phyloP scores from a whole-genome alignment of 2,329 filamentous ascomycete genomes.

The Macrophomina pseudophaseolina region DNA sequence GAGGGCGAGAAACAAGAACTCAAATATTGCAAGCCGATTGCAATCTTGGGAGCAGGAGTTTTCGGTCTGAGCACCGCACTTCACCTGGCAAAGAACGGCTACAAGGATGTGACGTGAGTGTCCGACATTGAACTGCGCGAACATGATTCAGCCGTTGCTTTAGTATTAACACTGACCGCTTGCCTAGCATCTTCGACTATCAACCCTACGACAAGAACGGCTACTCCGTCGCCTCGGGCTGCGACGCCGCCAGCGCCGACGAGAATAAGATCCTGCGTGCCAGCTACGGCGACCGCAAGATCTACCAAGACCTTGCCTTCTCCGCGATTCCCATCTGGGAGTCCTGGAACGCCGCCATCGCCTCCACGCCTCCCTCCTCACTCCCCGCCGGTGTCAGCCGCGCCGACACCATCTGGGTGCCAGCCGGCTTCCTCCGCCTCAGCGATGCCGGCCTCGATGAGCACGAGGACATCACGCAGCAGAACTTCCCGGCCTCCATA shows the following conservation, averaged over 20 bases:
- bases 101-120: conserved; percentile 26
- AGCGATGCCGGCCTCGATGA: conserved; percentile 29
- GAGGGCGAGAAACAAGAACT: conserved; percentile 24
- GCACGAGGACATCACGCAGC: conserved; percentile 33
- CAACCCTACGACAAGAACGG: conserved; percentile 25
- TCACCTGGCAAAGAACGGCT: conserved; percentile 43
- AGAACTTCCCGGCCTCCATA: conserved; percentile 33
- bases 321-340: conserved; percentile 24
- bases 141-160: no score
- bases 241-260: conserved; percentile 27
- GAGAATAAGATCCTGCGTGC: conserved; percentile 65
- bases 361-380: neutral
- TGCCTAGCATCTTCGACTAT: conserved; percentile 18
- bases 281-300: conserved; percentile 58
- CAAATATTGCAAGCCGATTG: conserved; percentile 22
- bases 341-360: conserved; percentile 21
- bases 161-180: no score
- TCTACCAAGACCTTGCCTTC: conserved; percentile 27
- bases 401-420: conserved; percentile 32
- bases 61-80: conserved; percentile 47
- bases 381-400: conserved; percentile 3
- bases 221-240: conserved; percentile 16
- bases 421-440: conserved; percentile 34
- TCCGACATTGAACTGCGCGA: no score
- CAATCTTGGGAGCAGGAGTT: conserved; percentile 43